phyloP scores from a whole-genome alignment of 495 filamentous ascomycete genomes.

The Aspergillus nanangensis region DNA sequence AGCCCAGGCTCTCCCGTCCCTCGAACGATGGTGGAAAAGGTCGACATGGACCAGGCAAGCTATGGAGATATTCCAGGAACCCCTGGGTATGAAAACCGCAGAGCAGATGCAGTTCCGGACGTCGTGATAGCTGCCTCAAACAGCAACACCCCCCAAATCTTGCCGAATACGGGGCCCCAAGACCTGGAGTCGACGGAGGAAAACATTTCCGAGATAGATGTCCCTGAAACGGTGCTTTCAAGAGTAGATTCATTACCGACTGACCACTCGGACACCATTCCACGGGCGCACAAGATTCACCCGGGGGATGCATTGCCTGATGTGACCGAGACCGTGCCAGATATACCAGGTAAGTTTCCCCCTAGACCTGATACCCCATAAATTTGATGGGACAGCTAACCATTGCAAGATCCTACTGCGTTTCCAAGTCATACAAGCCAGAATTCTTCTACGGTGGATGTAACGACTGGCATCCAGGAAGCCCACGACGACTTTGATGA shows the following conservation, averaged over 20 bases:
- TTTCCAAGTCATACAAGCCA: conserved; percentile 8
- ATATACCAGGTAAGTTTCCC: conserved; percentile 45
- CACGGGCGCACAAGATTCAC: conserved; percentile 37
- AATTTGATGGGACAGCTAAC: conserved; percentile 50
- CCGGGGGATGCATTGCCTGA: conserved; percentile 48
- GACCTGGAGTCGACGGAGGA: conserved; percentile 5
- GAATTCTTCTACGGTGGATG: conserved; percentile 23
- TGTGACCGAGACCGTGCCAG: conserved; percentile 39
- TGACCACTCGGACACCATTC: conserved; percentile 28
- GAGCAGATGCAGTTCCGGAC: conserved; percentile 82
- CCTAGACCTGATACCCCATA: conserved; percentile 20
- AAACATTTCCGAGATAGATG: conserved; percentile 15
- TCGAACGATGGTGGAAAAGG: conserved; percentile 77
- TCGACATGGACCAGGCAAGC: conserved; percentile 60
- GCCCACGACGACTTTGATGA: conserved; percentile 88
- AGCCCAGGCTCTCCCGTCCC: conserved; percentile 62
- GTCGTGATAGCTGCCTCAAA: conserved; percentile 42
- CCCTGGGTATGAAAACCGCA: conserved; percentile 65
- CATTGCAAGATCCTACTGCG: conserved; percentile 16
- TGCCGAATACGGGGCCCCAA: conserved; percentile 15
- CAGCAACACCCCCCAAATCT: conserved; percentile 14
- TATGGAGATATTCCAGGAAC: conserved; percentile 89
- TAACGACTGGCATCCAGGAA: conserved; percentile 30
- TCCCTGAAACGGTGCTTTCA: conserved; percentile 45
- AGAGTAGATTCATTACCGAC: conserved; percentile 37